Evolutionary conservation across 106 monocot genomes (phyloP), one percentile per base, ranked within the genome.

Genomic region (Agapanthus africanus): DNA sequence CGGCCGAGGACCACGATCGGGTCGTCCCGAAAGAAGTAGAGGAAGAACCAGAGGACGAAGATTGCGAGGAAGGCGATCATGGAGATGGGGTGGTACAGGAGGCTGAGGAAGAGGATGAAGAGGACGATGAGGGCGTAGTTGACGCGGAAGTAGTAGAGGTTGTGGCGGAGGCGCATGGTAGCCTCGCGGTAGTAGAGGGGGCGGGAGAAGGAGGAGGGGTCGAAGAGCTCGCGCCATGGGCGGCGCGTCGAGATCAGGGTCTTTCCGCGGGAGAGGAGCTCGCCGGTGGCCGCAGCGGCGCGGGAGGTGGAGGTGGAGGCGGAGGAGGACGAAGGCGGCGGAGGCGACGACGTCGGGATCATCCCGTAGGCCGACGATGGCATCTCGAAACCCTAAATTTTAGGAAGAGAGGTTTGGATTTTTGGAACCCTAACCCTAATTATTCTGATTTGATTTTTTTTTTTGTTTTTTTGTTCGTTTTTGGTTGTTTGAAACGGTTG

Each of bases 41-140:
- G 73, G 57, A 77, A 75, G 59, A 91, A 39, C 91, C 95, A 95
- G 32, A 69, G 79, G 46, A 70, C 59, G 68, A 95, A 85, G 36
- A 88, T 50, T 28, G 72, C 77, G 60, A 91, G 74, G 77, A 85
- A 95, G 22, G 79, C 81, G 77, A 91, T 79, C 85, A 95, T 83
- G 57, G 94, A 91, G 42, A 90, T 27, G 16, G 91, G 91, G 46
- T 88, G 91, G 69, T 79, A 88, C 26, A 94, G 56, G 54, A 94
- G 76, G 80, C 81, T 71, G 73, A 81, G 56, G 70, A 91, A 95
- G 68, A 95, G 61, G 67, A 95, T n/a, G 15, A 88, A 16, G 61
- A 95, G 88, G 37, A 75, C 79, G 66, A 83, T 36, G 67, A 95
- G 67, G 40, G 81, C 72, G 71, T 95, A 95, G 74, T 95, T 95